Conservation (phyloP, 441 rosid species). For the Gossypium schwendimanii region DNA sequence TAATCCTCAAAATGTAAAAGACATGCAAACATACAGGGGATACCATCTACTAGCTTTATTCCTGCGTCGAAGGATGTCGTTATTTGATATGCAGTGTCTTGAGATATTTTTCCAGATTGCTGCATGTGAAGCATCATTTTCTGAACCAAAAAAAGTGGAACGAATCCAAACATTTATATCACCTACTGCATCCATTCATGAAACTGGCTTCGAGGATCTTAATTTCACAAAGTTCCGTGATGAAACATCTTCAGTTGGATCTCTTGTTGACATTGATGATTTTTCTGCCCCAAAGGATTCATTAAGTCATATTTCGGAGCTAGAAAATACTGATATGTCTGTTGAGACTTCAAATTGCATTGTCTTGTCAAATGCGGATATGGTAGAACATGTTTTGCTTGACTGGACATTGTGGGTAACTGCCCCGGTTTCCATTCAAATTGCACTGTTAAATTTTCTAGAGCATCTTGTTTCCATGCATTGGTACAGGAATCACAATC, state of each 20-base stretch:
- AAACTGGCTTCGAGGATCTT: conserved; percentile 78
- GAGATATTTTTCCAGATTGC: conserved; percentile 97
- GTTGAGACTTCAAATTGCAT: conserved; percentile 97
- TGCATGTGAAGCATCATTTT: conserved; percentile 99
- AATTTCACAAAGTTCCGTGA: conserved; percentile 78
- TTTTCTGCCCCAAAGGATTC: conserved; percentile 88
- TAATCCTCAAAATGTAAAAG: conserved; percentile 90
- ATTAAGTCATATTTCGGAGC: conserved; percentile 91
- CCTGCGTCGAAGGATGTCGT: conserved; percentile 80
- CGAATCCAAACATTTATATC: conserved; percentile 34
- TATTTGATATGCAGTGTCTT: conserved; percentile 97
- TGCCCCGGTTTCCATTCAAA: conserved; percentile 89
- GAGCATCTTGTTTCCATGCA: conserved; percentile 99
- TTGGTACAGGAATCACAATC: conserved; percentile 99
- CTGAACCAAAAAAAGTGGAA: conserved; percentile 80
- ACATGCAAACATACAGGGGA: conserved; percentile 96
- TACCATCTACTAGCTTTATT: conserved; percentile 97
- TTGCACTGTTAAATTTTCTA: conserved; percentile 87
- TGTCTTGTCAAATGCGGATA: conserved; percentile 93
- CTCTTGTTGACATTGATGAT: conserved; percentile 94
- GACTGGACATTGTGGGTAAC: conserved; percentile 99
- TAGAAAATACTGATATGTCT: conserved; percentile 69
- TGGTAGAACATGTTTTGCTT: conserved; percentile 99
- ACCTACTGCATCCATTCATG: conserved; percentile 51
- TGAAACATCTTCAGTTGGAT: conserved; percentile 83